Percentiles rank a stretch among this genome's conserved stretches.
phyloP scores from a whole-genome alignment of 1,139 yeast species.

The Keqinozyma sinolaborantium region DNA sequence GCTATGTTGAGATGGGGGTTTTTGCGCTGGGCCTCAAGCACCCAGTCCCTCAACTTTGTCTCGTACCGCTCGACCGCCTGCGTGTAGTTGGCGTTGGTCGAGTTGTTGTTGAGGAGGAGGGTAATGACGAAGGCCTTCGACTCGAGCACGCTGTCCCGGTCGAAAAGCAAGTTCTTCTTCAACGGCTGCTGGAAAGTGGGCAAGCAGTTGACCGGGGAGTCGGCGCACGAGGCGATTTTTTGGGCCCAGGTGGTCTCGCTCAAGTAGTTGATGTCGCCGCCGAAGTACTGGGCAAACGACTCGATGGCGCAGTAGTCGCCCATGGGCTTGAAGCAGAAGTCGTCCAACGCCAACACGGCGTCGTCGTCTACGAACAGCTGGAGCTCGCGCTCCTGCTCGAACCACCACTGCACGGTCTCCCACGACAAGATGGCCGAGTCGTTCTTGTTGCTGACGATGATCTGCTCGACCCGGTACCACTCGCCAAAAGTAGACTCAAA shows the following conservation, averaged over 20 bases:
- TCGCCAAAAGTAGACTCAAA: conserved; percentile 87
- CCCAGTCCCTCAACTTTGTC: conserved; percentile 49
- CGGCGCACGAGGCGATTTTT: conserved; percentile 57
- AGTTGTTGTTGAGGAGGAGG: conserved; percentile 47
- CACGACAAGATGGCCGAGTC: conserved; percentile 55
- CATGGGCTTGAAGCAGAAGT: conserved; percentile 77
- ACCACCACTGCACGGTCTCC: conserved; percentile 84
- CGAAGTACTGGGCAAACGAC: conserved; percentile 85
- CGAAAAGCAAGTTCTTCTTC: conserved; percentile 64
- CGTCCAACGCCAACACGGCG: conserved; percentile 42
- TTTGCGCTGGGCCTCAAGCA: conserved; percentile 45
- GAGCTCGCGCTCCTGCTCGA: conserved; percentile 63
- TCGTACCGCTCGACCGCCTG: conserved; percentile 63
- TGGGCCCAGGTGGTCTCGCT: conserved; percentile 51
- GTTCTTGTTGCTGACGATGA: conserved; percentile 68
- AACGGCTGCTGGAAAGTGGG: conserved; percentile 92
- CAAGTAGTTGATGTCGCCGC: conserved; percentile 55
- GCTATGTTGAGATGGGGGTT: conserved; percentile 57
- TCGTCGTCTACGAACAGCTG: conserved; percentile 19
- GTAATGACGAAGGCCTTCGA: conserved; percentile 78
- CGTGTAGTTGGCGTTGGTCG: conserved; percentile 31
- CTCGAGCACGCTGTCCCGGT: conserved; percentile 45
- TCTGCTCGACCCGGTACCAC: conserved; percentile 85
- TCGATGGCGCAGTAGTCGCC: conserved; percentile 84
- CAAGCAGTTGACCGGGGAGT: conserved; percentile 83